Base-by-base conservation (phyloP, 257 asterid genomes). In the Rauvolfia tetraphylla region DNA sequence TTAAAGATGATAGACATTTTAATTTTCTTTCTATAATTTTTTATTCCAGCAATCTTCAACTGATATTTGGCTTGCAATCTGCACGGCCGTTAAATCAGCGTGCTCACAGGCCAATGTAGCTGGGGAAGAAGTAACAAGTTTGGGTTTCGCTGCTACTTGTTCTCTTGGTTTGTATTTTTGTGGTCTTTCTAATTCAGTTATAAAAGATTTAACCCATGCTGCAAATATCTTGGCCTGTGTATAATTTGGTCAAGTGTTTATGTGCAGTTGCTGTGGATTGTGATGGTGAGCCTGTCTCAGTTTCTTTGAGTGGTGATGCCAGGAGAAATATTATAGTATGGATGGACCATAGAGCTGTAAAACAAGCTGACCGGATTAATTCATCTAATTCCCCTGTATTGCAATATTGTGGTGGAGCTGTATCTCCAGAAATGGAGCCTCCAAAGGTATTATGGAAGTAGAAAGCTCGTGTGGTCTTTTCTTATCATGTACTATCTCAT, bases 271-370 rank as follows among this genome's bases (percentile, higher is more conserved):
- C 98, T 78, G 86, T 91, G 75, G 99, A 90, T 88, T 81, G 87
- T 79, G 97, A 95, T 72, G 99, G 97, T 74, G 96, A 89, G 77
- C 98, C 99, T 70, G 99, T 95, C 46, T 88, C 99, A 15, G 94
- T 95, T 86, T 95, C 99, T 74, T 90, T 82, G 95, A 86, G 96
- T 79, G 91, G 93, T 69, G 99, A 95, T 63, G 49, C 96, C 36
- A 91, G 99, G 83, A 89, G 99, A 83, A 95, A 95, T 84, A 80
- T 95, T 77, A 95, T 95, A 68, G 96, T 92, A 76, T 95, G 99
- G 99, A 95, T 95, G 99, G 99, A 95, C 85, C 99, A 95, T 79
- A 87, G 99, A 86, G 98, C 99, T 85, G 96, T 93, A 70, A 85
- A 89, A 71, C 98, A 95, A 83, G 94, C 98, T 63, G 97, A 95